A percentile compares a stretch with the other conserved stretches of the same genome.
Conservation (phyloP, 345 rosid genomes). For the Syzygium aqueum region DNA sequence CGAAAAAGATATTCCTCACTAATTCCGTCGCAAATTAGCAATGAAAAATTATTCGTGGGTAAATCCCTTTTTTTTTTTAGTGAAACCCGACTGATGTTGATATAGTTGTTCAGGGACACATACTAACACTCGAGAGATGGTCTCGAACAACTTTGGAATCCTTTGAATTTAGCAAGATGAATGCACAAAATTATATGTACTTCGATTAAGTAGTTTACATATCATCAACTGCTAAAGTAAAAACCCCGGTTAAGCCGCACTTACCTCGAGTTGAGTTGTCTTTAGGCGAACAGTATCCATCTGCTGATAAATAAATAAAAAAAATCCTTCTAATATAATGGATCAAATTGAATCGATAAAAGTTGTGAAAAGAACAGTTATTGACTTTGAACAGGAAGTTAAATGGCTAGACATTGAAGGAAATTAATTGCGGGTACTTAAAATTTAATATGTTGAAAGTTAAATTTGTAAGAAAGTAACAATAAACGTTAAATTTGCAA, state of each 20-base stretch:
- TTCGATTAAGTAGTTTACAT: background rate
- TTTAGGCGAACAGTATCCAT: background rate
- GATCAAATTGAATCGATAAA: too few relatives aligned
- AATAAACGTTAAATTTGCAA: background rate
- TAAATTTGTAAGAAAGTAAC: too few relatives aligned
- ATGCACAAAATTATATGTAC: background rate
- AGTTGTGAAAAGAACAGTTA: background rate
- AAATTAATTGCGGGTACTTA: too few relatives aligned
- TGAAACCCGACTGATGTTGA: background rate
- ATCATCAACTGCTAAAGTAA: background rate
- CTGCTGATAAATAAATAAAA: too few relatives aligned
- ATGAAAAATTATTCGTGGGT: too few relatives aligned
- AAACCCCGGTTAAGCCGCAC: background rate
- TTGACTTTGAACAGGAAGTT: background rate
- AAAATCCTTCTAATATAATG: too few relatives aligned
- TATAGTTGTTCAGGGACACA: background rate
- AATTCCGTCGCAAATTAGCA: background rate
- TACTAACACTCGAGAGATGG: background rate
- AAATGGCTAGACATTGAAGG: background rate
- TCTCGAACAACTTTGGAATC: background rate
- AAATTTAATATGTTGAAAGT: background rate
- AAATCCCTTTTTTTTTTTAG: too few relatives aligned
- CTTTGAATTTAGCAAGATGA: background rate
- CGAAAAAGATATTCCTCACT: too few relatives aligned
- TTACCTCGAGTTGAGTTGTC: accelerated